Conservation (phyloP, 2,329 filamentous ascomycete genomes). For the Anthostomella pinea region DNA sequence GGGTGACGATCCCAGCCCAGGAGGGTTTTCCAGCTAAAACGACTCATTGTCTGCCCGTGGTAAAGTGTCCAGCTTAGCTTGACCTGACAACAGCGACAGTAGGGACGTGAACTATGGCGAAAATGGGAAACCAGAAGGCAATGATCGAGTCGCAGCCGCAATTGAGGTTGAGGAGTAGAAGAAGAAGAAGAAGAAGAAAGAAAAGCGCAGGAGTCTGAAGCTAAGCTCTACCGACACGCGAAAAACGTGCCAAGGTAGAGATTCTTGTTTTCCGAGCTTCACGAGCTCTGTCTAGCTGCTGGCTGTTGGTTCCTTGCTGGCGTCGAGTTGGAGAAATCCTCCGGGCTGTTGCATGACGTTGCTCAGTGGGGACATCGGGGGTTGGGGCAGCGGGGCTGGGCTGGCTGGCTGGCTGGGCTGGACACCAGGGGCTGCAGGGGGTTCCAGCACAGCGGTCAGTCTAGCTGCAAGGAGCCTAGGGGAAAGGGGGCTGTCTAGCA, state of each 20-base stretch:
- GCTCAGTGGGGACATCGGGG: slow-evolving; percentile 3
- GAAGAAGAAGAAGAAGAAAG: slow-evolving; percentile 14
- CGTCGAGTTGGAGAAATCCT: too few relatives aligned
- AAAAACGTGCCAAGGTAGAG: too few relatives aligned
- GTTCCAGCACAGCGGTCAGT: too few relatives aligned
- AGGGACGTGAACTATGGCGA: background rate
- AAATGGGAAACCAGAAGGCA: background rate
- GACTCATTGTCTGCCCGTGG: slow-evolving; percentile 17
- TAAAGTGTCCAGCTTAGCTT: background rate
- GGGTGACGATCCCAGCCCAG: slow-evolving; percentile 36
- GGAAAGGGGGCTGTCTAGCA: too few relatives aligned
- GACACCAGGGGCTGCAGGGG: too few relatives aligned
- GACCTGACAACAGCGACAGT: too few relatives aligned
- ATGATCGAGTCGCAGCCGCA: background rate
- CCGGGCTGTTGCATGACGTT: slow-evolving; percentile 15
- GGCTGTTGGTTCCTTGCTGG: too few relatives aligned
- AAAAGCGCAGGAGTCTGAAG: slow-evolving; percentile 17
- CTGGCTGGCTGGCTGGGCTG: too few relatives aligned
- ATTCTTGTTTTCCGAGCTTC: too few relatives aligned
- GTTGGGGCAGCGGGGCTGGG: too few relatives aligned
- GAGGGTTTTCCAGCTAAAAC: slow-evolving; percentile 31
- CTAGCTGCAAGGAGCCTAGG: too few relatives aligned
- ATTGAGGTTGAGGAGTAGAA: slow-evolving; percentile 1
- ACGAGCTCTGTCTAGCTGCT: too few relatives aligned
- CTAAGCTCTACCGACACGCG: slow-evolving; percentile 10